These are phyloP conservation scores for Russula dissimulans DNA, from an alignment of 768 basidiomycete species.

Conservation along the genomic window DNA sequence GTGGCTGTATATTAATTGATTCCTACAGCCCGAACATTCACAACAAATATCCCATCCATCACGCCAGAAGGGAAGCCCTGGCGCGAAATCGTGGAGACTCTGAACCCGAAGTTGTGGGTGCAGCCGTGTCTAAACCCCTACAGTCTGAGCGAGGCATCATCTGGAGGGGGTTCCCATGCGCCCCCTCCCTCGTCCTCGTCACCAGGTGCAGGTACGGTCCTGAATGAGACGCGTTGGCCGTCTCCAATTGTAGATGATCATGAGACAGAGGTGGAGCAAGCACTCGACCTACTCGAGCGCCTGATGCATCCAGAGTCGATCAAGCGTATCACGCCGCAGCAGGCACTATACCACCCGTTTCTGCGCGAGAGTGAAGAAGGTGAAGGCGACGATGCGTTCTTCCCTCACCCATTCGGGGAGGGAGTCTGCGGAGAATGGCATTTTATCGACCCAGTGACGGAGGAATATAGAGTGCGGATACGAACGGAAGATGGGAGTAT, in stretches of 20 bases:
- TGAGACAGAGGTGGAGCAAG: constrained; percentile 47
- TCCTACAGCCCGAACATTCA: constrained; percentile 69
- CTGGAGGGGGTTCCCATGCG: constrained; percentile 23
- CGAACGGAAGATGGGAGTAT: constrained; percentile 19
- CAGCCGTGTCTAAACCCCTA: constrained; percentile 51
- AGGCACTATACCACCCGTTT: constrained; percentile 75
- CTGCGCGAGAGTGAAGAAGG: constrained; percentile 44
- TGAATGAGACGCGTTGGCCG: constrained; percentile 21
- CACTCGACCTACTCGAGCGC: constrained; percentile 65
- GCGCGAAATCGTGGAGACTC: constrained; percentile 61
- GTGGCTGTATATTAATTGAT: neutral
- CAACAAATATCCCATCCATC: constrained; percentile 82
- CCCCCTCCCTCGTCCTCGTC: constrained; percentile 23
- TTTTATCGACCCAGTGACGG: constrained; percentile 49
- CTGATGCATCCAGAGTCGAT: constrained; percentile 72
- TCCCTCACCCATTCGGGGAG: constrained; percentile 59
- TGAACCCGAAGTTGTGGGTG: constrained; percentile 62
- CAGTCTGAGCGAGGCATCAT: constrained; percentile 17
- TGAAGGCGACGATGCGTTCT: constrained; percentile 58
- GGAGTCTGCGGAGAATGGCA: constrained; percentile 61
- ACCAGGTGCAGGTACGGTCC: constrained; percentile 19
- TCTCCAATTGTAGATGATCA: constrained; percentile 31
- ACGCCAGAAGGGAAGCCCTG: constrained; percentile 58
- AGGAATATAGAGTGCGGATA: constrained; percentile 44
- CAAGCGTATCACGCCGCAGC: constrained; percentile 64